Conservation (phyloP, 371 early-diverging fungal species). For the Blakeslea trispora region DNA sequence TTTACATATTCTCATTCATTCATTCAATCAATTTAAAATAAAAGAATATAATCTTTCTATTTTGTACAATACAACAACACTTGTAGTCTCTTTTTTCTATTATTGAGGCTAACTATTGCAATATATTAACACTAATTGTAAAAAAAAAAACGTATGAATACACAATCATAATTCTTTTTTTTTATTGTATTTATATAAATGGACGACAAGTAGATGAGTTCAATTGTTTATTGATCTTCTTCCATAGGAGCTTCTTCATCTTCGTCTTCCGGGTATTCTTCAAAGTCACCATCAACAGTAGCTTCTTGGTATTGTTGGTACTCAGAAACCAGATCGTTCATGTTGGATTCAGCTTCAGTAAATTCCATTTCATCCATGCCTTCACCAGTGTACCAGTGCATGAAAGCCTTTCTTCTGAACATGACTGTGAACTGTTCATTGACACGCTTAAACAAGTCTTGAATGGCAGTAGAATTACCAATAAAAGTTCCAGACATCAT, state of each 20-base stretch:
- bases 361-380: conserved; percentile 97
- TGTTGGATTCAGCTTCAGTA: conserved; percentile 85
- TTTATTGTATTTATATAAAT: too few species aligned
- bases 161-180: too few species aligned
- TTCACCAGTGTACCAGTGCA: conserved; percentile 96
- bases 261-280: conserved; percentile 45
- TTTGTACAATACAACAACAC: background rate
- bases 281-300: conserved; percentile 67
- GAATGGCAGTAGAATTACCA: conserved; percentile 97
- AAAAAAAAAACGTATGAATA: too few species aligned
- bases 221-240: conserved; percentile 4
- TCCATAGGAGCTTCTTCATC: conserved; percentile 19
- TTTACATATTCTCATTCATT: background rate
- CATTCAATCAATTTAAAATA: background rate
- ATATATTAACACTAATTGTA: too few species aligned
- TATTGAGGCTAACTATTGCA: too few species aligned
- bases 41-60: conserved; percentile 1
- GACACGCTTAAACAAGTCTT: conserved; percentile 97
- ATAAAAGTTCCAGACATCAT: conserved; percentile 97
- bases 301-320: conserved; percentile 97
- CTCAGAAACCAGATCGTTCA: conserved; percentile 93
- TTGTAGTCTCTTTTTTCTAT: background rate
- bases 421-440: conserved; percentile 91
- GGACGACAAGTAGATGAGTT: too few species aligned
- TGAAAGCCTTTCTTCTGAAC: conserved; percentile 93